phyloP scores from a whole-genome alignment of 2,329 filamentous ascomycete genomes.

The Incumbomyces delicatus region DNA sequence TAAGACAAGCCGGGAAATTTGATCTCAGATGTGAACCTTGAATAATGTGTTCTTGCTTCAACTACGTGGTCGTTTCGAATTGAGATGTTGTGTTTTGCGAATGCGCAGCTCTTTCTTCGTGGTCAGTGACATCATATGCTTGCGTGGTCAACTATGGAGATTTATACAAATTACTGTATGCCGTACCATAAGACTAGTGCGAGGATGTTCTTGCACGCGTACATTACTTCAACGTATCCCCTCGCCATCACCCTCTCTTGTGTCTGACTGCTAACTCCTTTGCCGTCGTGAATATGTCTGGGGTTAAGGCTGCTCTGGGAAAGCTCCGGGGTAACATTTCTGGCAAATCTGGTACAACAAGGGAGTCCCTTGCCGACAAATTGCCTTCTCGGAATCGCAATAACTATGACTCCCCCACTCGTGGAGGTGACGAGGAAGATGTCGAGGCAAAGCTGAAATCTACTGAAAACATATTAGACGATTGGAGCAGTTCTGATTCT shows the following conservation, averaged over 20 bases:
- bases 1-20: background rate
- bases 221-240: too few relatives aligned
- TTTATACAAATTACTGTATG: too few relatives aligned
- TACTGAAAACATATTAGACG: background rate
- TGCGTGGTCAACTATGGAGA: too few relatives aligned
- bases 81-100: background rate
- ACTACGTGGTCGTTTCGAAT: too few relatives aligned
- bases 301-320: background rate
- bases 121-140: background rate
- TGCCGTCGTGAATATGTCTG: constrained; percentile 1
- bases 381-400: background rate
- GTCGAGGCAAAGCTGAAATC: background rate
- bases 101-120: background rate
- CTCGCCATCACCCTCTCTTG: too few relatives aligned
- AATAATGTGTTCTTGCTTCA: too few relatives aligned
- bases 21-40: background rate
- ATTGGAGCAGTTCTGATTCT: constrained; percentile 3
- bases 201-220: too few relatives aligned
- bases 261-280: too few relatives aligned
- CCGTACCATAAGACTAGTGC: too few relatives aligned
- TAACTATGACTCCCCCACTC: background rate
- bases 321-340: background rate
- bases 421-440: constrained; percentile 7
- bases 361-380: background rate
- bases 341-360: background rate